Percentiles rank a stretch among this genome's conserved stretches.
phyloP scores from a whole-genome alignment of 2,329 filamentous ascomycete species.

The Penicillium sp. region DNA sequence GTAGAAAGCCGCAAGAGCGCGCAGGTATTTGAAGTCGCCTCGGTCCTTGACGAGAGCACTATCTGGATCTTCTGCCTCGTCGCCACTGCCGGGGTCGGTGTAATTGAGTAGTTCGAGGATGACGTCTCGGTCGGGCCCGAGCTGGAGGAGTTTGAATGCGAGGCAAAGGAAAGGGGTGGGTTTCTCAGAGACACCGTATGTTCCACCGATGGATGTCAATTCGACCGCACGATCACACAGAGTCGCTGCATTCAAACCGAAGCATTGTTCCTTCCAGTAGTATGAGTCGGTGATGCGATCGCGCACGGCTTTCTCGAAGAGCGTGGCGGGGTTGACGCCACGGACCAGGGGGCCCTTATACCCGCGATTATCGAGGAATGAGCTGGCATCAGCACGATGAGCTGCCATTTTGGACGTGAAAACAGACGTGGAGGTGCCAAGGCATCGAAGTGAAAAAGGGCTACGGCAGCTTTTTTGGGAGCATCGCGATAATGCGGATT shows the following conservation, averaged over 20 bases:
- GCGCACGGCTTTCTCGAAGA: conserved; percentile 89
- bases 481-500: not conserved
- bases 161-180: conserved; percentile 87
- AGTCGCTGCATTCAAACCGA: conserved; percentile 74
- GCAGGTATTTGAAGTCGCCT: conserved; percentile 63
- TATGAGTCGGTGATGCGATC: conserved; percentile 92
- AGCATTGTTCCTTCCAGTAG: conserved; percentile 99
- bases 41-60: conserved; percentile 28
- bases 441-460: conserved; percentile 1
- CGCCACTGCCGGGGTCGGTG: conserved; percentile 59
- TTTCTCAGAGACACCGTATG: conserved; percentile 72
- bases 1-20: conserved; percentile 85
- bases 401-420: conserved; percentile 33
- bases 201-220: conserved; percentile 76
- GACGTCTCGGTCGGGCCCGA: conserved; percentile 70
- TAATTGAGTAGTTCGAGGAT: conserved; percentile 70
- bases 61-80: conserved; percentile 23
- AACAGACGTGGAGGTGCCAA: not conserved
- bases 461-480: not conserved
- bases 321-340: conserved; percentile 85
- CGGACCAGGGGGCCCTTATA: conserved; percentile 67
- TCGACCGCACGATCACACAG: conserved; percentile 83
- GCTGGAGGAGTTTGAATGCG: conserved; percentile 85
- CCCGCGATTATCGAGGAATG: conserved; percentile 81
- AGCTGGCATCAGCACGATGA: conserved; percentile 68